Evolutionary conservation across 768 basidiomycete species (phyloP).

Genomic region (Boletus pseudopeckii): DNA sequence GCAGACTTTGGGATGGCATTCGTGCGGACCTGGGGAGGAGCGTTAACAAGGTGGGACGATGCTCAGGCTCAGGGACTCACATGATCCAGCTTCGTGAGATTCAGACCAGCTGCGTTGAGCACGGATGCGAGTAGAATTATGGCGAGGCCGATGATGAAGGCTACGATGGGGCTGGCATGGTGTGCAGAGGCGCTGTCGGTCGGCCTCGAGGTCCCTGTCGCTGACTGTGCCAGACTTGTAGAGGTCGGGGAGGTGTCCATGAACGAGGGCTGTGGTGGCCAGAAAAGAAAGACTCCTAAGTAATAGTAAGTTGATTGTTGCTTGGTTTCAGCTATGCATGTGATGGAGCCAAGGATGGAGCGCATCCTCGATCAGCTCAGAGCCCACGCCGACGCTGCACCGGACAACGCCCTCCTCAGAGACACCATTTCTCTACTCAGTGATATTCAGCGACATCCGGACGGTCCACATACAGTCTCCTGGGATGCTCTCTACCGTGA

Average conservation of each 20-base stretch:
- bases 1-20: slow-evolving; percentile 72
- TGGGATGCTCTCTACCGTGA: slow-evolving; percentile 22
- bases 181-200: slow-evolving; percentile 31
- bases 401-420: slow-evolving; percentile 16
- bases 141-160: slow-evolving; percentile 80
- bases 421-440: slow-evolving; percentile 18
- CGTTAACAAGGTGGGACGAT: background rate
- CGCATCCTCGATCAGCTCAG: slow-evolving; percentile 27
- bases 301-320: background rate
- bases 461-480: slow-evolving; percentile 14
- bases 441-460: slow-evolving; percentile 23
- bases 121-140: slow-evolving; percentile 83
- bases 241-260: slow-evolving; percentile 20
- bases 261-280: slow-evolving; percentile 6
- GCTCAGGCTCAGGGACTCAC: slow-evolving; percentile 37
- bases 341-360: slow-evolving; percentile 17
- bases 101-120: slow-evolving; percentile 91
- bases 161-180: slow-evolving; percentile 54
- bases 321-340: background rate
- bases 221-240: slow-evolving; percentile 13
- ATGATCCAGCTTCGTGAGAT: slow-evolving; percentile 93
- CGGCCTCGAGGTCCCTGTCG: slow-evolving; percentile 13
- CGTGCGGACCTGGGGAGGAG: slow-evolving; percentile 56
- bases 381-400: slow-evolving; percentile 6
- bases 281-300: slow-evolving; percentile 16